Evolutionary conservation across 2,329 filamentous ascomycete species (phyloP), one percentile per base, ranked within the genome.

Genomic region (Onygena corvina): DNA sequence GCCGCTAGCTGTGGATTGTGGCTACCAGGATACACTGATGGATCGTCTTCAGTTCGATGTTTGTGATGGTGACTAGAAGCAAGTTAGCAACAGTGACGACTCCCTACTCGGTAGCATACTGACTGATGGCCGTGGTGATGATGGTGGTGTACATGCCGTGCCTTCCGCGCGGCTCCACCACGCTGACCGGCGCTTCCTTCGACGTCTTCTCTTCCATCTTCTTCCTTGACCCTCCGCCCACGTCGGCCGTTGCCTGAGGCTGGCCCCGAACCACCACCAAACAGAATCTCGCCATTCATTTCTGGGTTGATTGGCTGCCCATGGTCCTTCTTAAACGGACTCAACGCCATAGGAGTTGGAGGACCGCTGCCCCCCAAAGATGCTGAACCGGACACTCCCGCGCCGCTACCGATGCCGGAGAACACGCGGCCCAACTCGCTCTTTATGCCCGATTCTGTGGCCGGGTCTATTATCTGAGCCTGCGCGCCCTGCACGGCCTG

Each of bases 401-500:
- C 72, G 30, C 81, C 81, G 63, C 79, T 81, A 12, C 81, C 89
- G 56, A 96, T 87, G n/a, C 90, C 90, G 14, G 86, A 87, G 67
- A 94, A 95, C 75, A 95, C 94, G 54, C 87, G 82, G 23, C 89
- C 89, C 63, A 95, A 89, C 63, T 95, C 90, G 62, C 82, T 93
- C 72, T 95, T 94, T 61, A 95, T 94, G 36, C 84, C 84, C 8
- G 87, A 84, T 63, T 94, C 88, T 12, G 83, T 84, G 11, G 81
- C 79, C 4, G 87, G 86, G 2, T 84, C 86, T 48, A 84, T 76
- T 62, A 95, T 89, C 0, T 95, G 89, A 18, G 90, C 89, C 63
- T 94, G 89, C 1, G 86, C 89, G 18, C 90, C 90, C 62, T 95
- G 90, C 1, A 95, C 89, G 20, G 90, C 89, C 65, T 95, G 90